phyloP scores from a whole-genome alignment of 1,139 yeast genomes.

The Pichiaceae sp. region DNA sequence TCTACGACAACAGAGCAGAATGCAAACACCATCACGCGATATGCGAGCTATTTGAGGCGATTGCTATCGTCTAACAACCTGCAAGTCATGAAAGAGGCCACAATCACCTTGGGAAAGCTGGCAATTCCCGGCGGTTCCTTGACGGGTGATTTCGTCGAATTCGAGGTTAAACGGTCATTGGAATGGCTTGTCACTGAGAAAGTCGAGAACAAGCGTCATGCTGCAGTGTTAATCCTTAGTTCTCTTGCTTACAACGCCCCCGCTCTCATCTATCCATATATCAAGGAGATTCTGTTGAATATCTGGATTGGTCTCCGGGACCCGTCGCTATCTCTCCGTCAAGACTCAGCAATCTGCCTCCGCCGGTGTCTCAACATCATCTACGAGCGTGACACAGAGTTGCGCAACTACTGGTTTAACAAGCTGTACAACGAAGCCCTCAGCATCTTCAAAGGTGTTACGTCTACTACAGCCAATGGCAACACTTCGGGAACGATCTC shows the following conservation, averaged over 20 bases:
- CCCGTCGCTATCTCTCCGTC: conserved; percentile 61
- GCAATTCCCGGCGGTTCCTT: conserved; percentile 86
- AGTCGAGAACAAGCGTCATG: conserved; percentile 80
- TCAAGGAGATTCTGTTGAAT: conserved; percentile 69
- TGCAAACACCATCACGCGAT: conserved; percentile 83
- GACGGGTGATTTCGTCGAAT: conserved; percentile 88
- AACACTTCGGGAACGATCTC: neutral
- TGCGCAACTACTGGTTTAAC: conserved; percentile 68
- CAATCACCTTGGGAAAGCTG: conserved; percentile 75
- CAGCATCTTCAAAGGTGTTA: conserved; percentile 16
- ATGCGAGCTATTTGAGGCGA: conserved; percentile 78
- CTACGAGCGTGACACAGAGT: conserved; percentile 66
- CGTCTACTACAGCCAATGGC: neutral
- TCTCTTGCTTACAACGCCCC: conserved; percentile 88
- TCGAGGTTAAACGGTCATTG: conserved; percentile 80
- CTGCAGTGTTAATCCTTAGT: conserved; percentile 76
- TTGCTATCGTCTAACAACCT: conserved; percentile 77
- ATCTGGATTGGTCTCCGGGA: conserved; percentile 87
- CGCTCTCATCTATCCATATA: conserved; percentile 69
- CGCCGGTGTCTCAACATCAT: conserved; percentile 73
- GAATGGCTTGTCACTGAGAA: conserved; percentile 83
- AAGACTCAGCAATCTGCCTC: conserved; percentile 78
- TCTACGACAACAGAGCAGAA: conserved; percentile 54
- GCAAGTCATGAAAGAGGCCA: conserved; percentile 80
- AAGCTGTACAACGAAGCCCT: conserved; percentile 36